These are phyloP conservation scores for Tieghemostelium lacteum DNA, from an alignment of 78 protist genomes.

Conservation along the genomic window DNA sequence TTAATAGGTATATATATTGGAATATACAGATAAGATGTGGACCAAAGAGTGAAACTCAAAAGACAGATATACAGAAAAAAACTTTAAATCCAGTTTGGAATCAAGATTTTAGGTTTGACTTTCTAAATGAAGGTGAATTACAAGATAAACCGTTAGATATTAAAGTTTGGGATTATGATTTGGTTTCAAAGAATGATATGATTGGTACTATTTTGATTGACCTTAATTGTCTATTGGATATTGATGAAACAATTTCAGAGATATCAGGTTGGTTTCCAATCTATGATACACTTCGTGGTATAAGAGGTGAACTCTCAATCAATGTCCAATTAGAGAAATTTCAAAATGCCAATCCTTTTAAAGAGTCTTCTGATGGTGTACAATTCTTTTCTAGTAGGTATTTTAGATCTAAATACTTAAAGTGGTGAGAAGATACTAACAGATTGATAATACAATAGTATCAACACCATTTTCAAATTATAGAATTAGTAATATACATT, in stretches of 20 bases:
- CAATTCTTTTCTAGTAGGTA: conserved; percentile 82
- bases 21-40: conserved; percentile 41
- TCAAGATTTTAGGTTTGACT: conserved; percentile 86
- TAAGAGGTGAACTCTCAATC: conserved; percentile 92
- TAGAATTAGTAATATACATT: conserved; percentile 59
- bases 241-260: conserved; percentile 83
- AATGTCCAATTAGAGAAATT: conserved; percentile 80
- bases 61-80: conserved; percentile 81
- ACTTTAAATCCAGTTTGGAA: conserved; percentile 93
- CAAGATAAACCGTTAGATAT: conserved; percentile 93
- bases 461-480: conserved; percentile 80
- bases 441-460: conserved; percentile 7
- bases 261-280: conserved; percentile 95
- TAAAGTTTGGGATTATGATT: conserved; percentile 94
- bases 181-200: conserved; percentile 88
- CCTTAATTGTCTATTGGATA: conserved; percentile 69
- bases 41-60: conserved; percentile 63
- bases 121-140: conserved; percentile 83
- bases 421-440: background rate
- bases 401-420: background rate
- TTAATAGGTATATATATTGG: no score
- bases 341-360: conserved; percentile 84
- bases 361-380: conserved; percentile 89
- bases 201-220: conserved; percentile 93
- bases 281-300: conserved; percentile 91